Conservation (phyloP, 2,329 filamentous ascomycete species). For the Fusarium sp. region DNA sequence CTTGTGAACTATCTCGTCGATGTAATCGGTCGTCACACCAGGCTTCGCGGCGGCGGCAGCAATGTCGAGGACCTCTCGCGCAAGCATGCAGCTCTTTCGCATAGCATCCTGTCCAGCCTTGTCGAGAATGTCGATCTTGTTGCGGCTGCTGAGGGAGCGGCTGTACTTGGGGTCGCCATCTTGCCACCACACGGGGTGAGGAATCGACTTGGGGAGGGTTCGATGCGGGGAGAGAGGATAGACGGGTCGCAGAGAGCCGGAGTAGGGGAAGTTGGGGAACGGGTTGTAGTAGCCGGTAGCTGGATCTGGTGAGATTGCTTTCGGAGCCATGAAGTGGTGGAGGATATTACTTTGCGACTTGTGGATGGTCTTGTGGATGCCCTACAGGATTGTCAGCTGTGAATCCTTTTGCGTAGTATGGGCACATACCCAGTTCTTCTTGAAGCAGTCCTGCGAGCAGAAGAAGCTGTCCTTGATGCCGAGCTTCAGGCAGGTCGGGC, state of each 20-base stretch:
- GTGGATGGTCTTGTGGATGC: slow-evolving; percentile 77
- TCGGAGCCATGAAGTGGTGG: slow-evolving; percentile 79
- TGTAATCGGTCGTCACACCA: slow-evolving; percentile 95
- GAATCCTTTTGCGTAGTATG: slow-evolving; percentile 23
- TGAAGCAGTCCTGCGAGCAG: slow-evolving; percentile 99
- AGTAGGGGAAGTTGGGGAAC: slow-evolving; percentile 87
- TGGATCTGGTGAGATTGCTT: slow-evolving; percentile 90
- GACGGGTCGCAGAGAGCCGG: slow-evolving; percentile 84
- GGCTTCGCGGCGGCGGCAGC: slow-evolving; percentile 85
- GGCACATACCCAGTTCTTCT: slow-evolving; percentile 90
- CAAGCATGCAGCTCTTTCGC: slow-evolving; percentile 90
- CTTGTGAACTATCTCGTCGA: slow-evolving; percentile 95
- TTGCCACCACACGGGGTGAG: slow-evolving; percentile 86
- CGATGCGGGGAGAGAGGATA: slow-evolving; percentile 84
- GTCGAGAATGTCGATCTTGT: slow-evolving; percentile 86
- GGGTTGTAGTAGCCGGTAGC: slow-evolving; percentile 91
- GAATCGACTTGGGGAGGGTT: slow-evolving; percentile 82
- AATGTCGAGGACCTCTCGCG: slow-evolving; percentile 92
- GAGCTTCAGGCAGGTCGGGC: slow-evolving; percentile 93
- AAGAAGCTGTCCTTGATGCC: slow-evolving; percentile 92
- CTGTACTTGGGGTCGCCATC: slow-evolving; percentile 80
- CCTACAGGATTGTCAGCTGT: slow-evolving; percentile 59
- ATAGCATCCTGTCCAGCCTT: slow-evolving; percentile 86
- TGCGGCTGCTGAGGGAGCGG: slow-evolving; percentile 73
- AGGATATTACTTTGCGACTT: slow-evolving; percentile 83